Evolutionary conservation across 257 asterid genomes (phyloP).

Genomic region (Marsdenia floribunda): DNA sequence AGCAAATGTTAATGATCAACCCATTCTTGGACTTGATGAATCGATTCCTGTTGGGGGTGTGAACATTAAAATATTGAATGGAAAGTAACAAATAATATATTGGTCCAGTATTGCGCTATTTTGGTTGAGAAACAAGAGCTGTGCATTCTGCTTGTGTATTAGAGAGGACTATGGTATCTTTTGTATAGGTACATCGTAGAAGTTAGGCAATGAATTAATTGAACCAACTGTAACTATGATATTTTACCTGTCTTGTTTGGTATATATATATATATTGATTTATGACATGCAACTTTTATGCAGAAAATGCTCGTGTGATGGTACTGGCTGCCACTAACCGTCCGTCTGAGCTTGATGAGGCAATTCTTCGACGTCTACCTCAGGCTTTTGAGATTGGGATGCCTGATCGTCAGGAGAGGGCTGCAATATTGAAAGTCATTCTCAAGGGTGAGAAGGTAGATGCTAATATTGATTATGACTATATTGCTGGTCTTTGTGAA

Average conservation of each 20-base stretch:
- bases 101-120: background rate
- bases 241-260: too few relatives aligned
- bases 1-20: background rate
- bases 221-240: background rate
- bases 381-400: slow-evolving; percentile 90
- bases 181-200: background rate
- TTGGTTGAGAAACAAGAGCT: too few relatives aligned
- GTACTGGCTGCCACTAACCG: slow-evolving; percentile 97
- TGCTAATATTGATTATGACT: slow-evolving; percentile 54
- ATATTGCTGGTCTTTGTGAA: slow-evolving; percentile 64
- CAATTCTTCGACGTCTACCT: slow-evolving; percentile 92
- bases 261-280: slow-evolving; percentile 6
- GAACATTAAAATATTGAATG: background rate
- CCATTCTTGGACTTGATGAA: background rate
- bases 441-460: slow-evolving; percentile 72
- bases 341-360: slow-evolving; percentile 98
- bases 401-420: slow-evolving; percentile 64
- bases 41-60: background rate
- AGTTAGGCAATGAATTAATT: background rate
- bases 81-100: background rate
- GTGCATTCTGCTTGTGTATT: background rate
- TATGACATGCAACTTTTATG: slow-evolving; percentile 14
- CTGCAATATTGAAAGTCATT: slow-evolving; percentile 72
- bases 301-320: slow-evolving; percentile 86
- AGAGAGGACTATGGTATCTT: background rate